phyloP scores from a whole-genome alignment of 495 filamentous ascomycete genomes.

The Aspergillus kassunensis region DNA sequence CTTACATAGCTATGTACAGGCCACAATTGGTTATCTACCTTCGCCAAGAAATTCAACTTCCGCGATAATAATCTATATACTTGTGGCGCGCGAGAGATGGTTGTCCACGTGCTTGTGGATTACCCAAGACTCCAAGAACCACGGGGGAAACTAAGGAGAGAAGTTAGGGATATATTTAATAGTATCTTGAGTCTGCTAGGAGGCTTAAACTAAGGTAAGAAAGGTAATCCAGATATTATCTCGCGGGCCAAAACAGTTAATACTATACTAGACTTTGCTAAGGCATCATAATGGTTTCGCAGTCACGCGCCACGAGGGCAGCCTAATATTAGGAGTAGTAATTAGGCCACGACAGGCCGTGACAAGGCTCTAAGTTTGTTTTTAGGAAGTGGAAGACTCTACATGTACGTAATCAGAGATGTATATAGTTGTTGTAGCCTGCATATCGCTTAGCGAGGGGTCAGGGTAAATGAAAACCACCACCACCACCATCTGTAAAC shows the following conservation, averaged over 20 bases:
- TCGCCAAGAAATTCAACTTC: constrained; percentile 2
- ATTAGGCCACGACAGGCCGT: background rate
- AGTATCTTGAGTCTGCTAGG: background rate
- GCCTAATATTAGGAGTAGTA: background rate
- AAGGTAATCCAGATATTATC: background rate
- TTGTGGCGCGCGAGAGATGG: constrained; percentile 10
- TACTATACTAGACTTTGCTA: background rate
- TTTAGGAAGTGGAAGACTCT: too few species aligned
- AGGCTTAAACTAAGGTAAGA: background rate
- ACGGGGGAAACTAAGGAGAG: constrained; percentile 10
- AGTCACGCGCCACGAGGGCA: background rate
- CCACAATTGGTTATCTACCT: constrained; percentile 12
- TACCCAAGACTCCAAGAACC: constrained; percentile 3
- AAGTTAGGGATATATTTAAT: constrained; percentile 5
- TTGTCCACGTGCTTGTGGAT: constrained; percentile 7
- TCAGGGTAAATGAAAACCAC: too few species aligned
- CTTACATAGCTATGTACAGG: constrained; percentile 12
- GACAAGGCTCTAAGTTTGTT: background rate
- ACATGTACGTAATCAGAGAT: too few species aligned
- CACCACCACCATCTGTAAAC: too few species aligned
- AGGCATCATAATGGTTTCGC: background rate
- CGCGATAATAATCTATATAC: constrained; percentile 11
- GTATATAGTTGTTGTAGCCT: too few species aligned
- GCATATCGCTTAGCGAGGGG: too few species aligned
- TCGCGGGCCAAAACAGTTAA: background rate